phyloP scores from a whole-genome alignment of 108 stramenopile genomes.

The Aurantiochytrium sp. region DNA sequence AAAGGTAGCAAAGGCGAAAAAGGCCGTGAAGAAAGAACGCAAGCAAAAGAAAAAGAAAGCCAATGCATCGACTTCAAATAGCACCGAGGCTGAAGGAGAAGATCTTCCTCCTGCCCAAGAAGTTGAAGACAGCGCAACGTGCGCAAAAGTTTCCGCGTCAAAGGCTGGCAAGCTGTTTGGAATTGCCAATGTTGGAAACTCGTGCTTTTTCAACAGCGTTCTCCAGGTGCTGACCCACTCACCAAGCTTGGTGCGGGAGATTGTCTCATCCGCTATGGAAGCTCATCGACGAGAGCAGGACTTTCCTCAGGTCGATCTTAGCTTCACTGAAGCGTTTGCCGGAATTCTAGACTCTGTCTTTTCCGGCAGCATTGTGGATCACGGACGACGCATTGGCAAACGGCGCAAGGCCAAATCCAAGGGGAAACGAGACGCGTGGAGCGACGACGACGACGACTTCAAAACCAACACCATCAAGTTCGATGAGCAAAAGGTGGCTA shows the following conservation, averaged over 20 bases:
- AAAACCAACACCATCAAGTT: no score
- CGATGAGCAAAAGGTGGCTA: no score
- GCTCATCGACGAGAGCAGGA: neutral
- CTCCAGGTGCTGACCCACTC: neutral
- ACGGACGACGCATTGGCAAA: neutral
- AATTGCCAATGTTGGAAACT: neutral
- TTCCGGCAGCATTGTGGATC: neutral
- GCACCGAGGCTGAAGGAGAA: neutral
- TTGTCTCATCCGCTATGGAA: neutral
- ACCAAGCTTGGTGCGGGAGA: neutral
- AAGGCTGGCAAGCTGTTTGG: neutral
- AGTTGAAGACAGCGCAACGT: neutral
- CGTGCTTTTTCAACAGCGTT: neutral
- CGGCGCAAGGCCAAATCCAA: neutral
- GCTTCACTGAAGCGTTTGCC: neutral
- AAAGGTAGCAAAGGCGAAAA: neutral
- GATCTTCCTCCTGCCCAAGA: neutral
- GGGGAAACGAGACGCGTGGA: neutral
- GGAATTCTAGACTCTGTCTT: neutral
- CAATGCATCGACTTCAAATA: neutral
- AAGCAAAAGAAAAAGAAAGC: no score
- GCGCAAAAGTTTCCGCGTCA: neutral
- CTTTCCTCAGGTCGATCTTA: neutral
- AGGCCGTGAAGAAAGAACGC: neutral
- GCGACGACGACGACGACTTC: no score